Percentiles rank a stretch among this genome's conserved stretches.
phyloP scores from a whole-genome alignment of 164 flowering plant genomes.

The Amborella trichopoda region DNA sequence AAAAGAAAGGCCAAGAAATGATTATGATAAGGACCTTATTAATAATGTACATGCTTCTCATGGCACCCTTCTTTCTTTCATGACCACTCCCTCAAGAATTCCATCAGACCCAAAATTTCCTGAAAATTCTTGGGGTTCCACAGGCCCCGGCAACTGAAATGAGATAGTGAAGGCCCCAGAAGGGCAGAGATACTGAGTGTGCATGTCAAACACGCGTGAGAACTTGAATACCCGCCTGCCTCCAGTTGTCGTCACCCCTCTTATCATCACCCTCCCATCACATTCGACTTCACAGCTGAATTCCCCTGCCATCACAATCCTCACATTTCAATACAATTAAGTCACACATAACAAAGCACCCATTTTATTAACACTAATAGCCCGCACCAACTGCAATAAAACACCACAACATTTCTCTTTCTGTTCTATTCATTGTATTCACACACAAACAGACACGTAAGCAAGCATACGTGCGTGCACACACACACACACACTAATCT shows the following conservation, averaged over 20 bases:
- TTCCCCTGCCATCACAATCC: conserved; percentile 27
- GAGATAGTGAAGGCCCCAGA: conserved; percentile 49
- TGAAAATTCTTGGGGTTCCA: conserved; percentile 33
- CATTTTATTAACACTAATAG: no score
- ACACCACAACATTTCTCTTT: no score
- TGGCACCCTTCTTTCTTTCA: conserved; percentile 26
- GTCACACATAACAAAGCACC: no score
- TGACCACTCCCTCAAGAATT: conserved; percentile 52
- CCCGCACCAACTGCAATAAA: no score
- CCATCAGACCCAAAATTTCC: conserved; percentile 56
- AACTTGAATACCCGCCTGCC: conserved; percentile 27
- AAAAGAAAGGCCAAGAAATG: neutral
- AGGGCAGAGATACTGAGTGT: conserved; percentile 45
- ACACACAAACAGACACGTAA: no score
- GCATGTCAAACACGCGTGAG: conserved; percentile 41
- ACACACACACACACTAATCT: no score
- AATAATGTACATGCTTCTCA: no score
- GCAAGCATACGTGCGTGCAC: no score
- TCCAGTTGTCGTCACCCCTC: conserved; percentile 52
- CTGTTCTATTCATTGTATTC: no score
- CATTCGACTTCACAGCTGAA: conserved; percentile 49
- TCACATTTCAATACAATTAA: neutral
- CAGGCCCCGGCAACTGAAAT: conserved; percentile 72
- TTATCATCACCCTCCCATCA: conserved; percentile 44
- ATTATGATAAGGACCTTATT: no score